Conservation (phyloP, 129 eudicot genomes). For the Apium graveolens region DNA sequence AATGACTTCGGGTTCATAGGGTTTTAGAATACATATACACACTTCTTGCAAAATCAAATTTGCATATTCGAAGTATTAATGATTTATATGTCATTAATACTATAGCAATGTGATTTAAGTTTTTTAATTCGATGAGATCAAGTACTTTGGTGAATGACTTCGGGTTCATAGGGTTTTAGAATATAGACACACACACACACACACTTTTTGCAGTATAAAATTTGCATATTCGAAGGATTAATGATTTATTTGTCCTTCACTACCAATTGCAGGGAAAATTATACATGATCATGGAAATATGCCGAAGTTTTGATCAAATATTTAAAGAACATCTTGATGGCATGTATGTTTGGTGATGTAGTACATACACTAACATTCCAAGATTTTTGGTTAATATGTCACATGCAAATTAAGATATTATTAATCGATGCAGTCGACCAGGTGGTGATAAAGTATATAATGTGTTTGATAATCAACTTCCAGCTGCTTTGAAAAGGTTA, state of each 20-base stretch:
- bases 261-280: constrained; percentile 59
- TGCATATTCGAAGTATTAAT: too few species aligned
- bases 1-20: background rate
- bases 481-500: constrained; percentile 87
- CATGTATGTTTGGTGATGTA: constrained; percentile 43
- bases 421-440: constrained; percentile 55
- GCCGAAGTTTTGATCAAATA: constrained; percentile 73
- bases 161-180: too few species aligned
- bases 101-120: background rate
- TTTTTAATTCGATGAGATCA: background rate
- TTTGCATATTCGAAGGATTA: too few species aligned
- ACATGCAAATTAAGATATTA: constrained; percentile 6
- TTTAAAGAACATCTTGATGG: constrained; percentile 98
- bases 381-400: constrained; percentile 4
- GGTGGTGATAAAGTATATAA: constrained; percentile 87
- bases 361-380: background rate
- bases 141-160: background rate
- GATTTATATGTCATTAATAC: too few species aligned
- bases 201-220: too few species aligned
- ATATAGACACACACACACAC: too few species aligned
- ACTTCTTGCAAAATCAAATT: too few species aligned
- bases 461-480: constrained; percentile 86
- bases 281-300: constrained; percentile 87
- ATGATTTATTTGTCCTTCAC: constrained; percentile 11
- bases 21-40: too few species aligned